Evolutionary conservation across 1,139 yeast species (phyloP).

Genomic region (Geotrichum citri-aurantii): DNA sequence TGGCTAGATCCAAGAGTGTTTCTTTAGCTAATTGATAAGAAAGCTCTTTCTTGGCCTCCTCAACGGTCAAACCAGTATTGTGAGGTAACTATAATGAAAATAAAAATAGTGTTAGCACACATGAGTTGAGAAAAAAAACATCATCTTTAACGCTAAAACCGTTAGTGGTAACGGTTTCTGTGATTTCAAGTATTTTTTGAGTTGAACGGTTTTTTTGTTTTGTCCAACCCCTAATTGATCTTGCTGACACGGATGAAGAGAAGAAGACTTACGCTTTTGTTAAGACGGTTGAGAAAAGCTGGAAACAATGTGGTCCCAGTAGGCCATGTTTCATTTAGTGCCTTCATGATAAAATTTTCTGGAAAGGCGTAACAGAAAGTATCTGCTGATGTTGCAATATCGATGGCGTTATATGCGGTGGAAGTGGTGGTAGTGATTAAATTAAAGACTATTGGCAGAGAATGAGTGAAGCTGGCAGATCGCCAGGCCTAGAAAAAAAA

Average conservation of each 20-base stretch:
- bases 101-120: neutral
- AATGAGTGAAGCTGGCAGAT: neutral
- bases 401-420: neutral
- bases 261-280: slow-evolving; percentile 10
- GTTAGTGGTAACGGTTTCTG: neutral
- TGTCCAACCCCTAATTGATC: neutral
- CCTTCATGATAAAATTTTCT: neutral
- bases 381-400: neutral
- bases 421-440: neutral
- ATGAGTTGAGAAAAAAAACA: neutral
- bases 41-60: slow-evolving; percentile 27
- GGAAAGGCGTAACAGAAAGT: neutral
- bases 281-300: slow-evolving; percentile 15
- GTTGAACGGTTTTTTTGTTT: neutral
- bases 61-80: slow-evolving; percentile 25
- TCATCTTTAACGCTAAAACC: neutral
- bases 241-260: neutral
- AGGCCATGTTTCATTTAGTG: neutral
- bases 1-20: slow-evolving; percentile 15
- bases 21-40: slow-evolving; percentile 13
- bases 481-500: neutral
- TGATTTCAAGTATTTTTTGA: neutral
- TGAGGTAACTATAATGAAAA: slow-evolving; percentile 26
- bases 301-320: slow-evolving; percentile 16
- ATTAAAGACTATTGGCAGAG: neutral